Base-by-base conservation (phyloP, 805 yeast genomes). In the Torulaspora microellipsoides region DNA sequence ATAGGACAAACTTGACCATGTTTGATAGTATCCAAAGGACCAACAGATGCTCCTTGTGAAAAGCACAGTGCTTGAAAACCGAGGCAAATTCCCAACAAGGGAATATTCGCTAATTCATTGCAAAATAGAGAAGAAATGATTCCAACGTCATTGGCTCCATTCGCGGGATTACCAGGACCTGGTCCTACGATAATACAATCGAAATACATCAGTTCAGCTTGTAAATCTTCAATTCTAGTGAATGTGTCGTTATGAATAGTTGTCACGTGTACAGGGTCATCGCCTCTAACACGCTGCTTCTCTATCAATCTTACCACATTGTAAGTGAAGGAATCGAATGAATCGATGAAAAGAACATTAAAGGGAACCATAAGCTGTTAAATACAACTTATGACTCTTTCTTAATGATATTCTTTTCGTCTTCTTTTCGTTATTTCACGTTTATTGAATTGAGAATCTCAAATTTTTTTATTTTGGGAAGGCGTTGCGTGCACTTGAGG, bases 291-390 rank as follows among this genome's bases (percentile, higher is more conserved):
- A 0, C 84, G 72, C 11, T 83, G 73, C 13, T 64, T 62, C 48
- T 74, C 76, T 17, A 90, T 64, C 15, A 91, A 73, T 38, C 75
- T 72, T 31, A 77, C 76, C 38, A 93, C 73, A 60, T 93, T 93
- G 66, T 77, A 85, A 4, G 96, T 85, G 71, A 91, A 93, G 2
- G 98, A 91, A 64, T 93, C 99, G 61, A 93, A 90, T 2, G 97
- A 90, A 64, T 93, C 99, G 11, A 93, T 77, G 46, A 63, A 65
- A 15, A 65, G 53, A 10, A 61, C 58, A 38, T 57, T 48, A 32
- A 60, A 40, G 13, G 46, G 43, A 12, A 34, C 41, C 54, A 49
- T 50, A 2, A 13, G 27, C 28, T n/a, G 27, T 20, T 8, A 20
- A 20, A 20, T 20, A 20, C 25, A 20, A 20, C 25, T 20, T 20